These are phyloP conservation scores for Arctium minus DNA, from an alignment of 129 eudicot genomes.

Conservation along the genomic window DNA sequence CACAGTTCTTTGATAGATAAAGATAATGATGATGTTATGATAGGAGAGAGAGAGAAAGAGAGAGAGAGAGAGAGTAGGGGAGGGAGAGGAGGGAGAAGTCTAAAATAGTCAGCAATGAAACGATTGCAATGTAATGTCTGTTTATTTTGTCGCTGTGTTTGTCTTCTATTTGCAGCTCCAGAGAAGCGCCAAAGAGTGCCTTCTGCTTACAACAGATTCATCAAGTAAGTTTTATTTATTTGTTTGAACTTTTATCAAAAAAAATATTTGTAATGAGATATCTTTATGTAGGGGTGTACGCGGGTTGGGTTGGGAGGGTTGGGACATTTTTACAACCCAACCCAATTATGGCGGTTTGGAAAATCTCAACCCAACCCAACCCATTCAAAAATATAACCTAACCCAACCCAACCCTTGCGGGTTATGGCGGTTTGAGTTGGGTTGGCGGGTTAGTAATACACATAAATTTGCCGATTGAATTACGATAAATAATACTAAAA, in stretches of 20 bases:
- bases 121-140: slow-evolving; percentile 38
- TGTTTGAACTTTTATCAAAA: slow-evolving; percentile 1
- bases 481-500: too few species aligned
- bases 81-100: slow-evolving; percentile 9
- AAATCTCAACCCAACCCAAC: too few species aligned
- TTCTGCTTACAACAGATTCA: slow-evolving; percentile 99
- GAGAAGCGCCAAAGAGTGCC: slow-evolving; percentile 99
- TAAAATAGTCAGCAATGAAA: slow-evolving; percentile 50
- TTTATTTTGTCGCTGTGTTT: slow-evolving; percentile 44
- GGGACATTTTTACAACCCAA: too few species aligned
- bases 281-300: too few species aligned
- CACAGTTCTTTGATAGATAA: slow-evolving; percentile 26
- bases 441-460: too few species aligned
- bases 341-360: too few species aligned
- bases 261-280: neutral
- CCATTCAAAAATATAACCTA: too few species aligned
- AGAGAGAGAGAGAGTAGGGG: slow-evolving; percentile 16
- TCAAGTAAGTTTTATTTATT: slow-evolving; percentile 58
- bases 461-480: too few species aligned
- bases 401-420: too few species aligned
- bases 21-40: slow-evolving; percentile 86
- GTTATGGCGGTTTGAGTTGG: too few species aligned
- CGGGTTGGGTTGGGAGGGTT: too few species aligned
- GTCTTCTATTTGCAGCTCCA: slow-evolving; percentile 71
- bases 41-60: slow-evolving; percentile 31